Evolutionary conservation across 2,329 filamentous ascomycete genomes (phyloP).

Genomic region (Scedosporium aurantiacum): DNA sequence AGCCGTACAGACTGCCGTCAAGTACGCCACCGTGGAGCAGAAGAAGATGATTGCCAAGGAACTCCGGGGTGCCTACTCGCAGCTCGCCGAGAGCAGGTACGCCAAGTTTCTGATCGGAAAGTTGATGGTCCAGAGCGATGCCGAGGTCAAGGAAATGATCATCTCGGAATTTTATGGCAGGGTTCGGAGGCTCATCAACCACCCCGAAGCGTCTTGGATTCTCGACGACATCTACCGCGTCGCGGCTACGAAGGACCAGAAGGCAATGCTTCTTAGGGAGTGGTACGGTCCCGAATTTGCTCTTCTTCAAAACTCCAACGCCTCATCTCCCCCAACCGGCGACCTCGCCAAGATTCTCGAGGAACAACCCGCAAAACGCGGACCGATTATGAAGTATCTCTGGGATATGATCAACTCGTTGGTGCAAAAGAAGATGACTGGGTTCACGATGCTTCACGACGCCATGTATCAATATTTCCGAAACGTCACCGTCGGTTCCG

Average conservation of each 20-base stretch:
- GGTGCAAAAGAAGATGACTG: constrained; percentile 91
- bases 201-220: constrained; percentile 95
- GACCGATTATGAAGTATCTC: constrained; percentile 75
- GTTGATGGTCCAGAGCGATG: constrained; percentile 82
- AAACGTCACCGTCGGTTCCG: constrained; percentile 62
- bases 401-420: constrained; percentile 82
- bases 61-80: constrained; percentile 71
- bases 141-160: constrained; percentile 76
- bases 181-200: constrained; percentile 86
- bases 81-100: constrained; percentile 87
- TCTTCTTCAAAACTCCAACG: constrained; percentile 53
- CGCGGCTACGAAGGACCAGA: constrained; percentile 76
- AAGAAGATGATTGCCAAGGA: constrained; percentile 78
- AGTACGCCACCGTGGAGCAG: constrained; percentile 81
- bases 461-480: constrained; percentile 96
- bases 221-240: constrained; percentile 92
- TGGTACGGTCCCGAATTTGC: constrained; percentile 96
- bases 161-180: constrained; percentile 92
- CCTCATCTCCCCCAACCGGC: constrained; percentile 41
- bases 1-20: constrained; percentile 91
- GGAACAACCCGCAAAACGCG: constrained; percentile 72
- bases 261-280: constrained; percentile 73
- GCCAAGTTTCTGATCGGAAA: constrained; percentile 97
- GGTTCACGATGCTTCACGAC: constrained; percentile 95
- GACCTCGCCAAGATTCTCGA: constrained; percentile 68